phyloP scores from a whole-genome alignment of 2,329 filamentous ascomycete species.

The Scorias spongiosa region DNA sequence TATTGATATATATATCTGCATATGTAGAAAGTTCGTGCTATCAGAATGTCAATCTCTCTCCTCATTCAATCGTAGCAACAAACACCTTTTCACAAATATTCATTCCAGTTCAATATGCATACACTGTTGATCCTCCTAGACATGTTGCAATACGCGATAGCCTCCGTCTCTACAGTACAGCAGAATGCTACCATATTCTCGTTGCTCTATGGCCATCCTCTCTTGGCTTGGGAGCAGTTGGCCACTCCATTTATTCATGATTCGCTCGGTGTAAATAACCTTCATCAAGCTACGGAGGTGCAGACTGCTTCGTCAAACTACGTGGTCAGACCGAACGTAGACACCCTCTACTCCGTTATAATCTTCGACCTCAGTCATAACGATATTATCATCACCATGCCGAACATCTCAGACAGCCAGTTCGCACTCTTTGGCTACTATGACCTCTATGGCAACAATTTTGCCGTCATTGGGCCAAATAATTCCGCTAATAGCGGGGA shows the following conservation, averaged over 20 bases:
- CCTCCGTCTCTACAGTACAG: not conserved
- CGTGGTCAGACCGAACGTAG: conserved; percentile 12
- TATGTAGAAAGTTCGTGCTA: not conserved
- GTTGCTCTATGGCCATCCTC: conserved; percentile 11
- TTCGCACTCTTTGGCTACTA: conserved; percentile 7
- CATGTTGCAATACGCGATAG: not conserved
- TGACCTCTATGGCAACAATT: conserved; percentile 8
- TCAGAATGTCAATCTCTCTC: not conserved
- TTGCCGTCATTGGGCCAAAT: conserved; percentile 6
- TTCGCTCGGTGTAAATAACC: conserved; percentile 4
- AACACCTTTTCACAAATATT: not conserved
- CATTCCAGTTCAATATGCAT: not conserved
- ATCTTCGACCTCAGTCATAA: conserved; percentile 9
- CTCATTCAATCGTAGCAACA: not conserved
- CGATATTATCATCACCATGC: conserved; percentile 7
- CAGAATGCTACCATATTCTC: conserved; percentile 10
- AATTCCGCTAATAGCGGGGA: conserved; percentile 3
- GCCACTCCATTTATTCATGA: conserved; percentile 1
- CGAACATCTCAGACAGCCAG: conserved; percentile 4
- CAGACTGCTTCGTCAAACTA: conserved; percentile 1
- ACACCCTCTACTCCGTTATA: conserved; percentile 10
- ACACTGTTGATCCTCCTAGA: not conserved
- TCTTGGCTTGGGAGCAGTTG: conserved; percentile 7
- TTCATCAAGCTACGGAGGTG: conserved; percentile 5
- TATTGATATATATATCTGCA: not conserved